Base-by-base conservation (phyloP, 169 alveolate species). In the Eimeria praecox region DNA sequence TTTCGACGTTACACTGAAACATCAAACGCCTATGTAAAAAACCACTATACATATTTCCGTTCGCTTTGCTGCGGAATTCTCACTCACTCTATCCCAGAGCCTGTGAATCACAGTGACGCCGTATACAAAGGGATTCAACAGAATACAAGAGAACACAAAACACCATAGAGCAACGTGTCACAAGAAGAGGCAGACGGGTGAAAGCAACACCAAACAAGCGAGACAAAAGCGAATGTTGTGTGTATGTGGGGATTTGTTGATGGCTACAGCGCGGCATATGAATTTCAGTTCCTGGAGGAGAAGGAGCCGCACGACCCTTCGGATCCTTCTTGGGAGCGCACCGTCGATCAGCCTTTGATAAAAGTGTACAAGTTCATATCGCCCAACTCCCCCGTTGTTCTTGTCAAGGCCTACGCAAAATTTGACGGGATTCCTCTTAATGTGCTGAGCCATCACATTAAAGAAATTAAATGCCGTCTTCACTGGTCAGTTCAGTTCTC, bases 381-480 rank as follows among this genome's bases (percentile, higher is more conserved):
- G 6, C 89, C 77, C 20, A 52, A 93, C 38, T 59, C 78, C 56
- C 94, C 96, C 42, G 91, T 93, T 20, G 86, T 93, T 8, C 24
- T 93, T 24, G 93, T 93, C 73, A 93, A 93, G 90, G 96, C 96
- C 44, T 73, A 56, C 94, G 96, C 96, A 42, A 24, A 44, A 10
- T 66, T 93, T 22, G 82, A 69, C 8, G 96, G 94, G 5, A 93
- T 93, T 77, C 96, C 96, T 8, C 78, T 62, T 30, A 14, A 46
- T 35, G 89, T 93, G n/a, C 88, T 93, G 62, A 54, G 77, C 59
- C 92, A 52, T 12, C 49, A 93, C 85, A 93, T 93, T 64, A n/a
- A 80, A 22, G 86, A 93, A 9, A 44, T 64, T 44, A 35, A 38
- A 22, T 52, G 77, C 66, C 80, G 96, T 62, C 80, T 83, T n/a